phyloP scores from a whole-genome alignment of 495 filamentous ascomycete genomes.

The Choiromyces venosus region DNA sequence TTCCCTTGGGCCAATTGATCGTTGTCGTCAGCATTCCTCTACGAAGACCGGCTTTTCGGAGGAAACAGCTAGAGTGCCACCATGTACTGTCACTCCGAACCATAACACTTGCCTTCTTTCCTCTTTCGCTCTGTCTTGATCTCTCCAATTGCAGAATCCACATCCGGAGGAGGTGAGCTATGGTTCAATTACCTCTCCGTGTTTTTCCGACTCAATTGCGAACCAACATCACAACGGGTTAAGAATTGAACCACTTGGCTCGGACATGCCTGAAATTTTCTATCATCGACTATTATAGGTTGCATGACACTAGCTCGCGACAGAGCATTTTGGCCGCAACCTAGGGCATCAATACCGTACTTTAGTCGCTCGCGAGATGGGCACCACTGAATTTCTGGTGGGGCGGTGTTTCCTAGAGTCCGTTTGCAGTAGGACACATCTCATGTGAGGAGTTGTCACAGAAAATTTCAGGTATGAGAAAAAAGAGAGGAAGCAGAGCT shows the following conservation, averaged over 20 bases:
- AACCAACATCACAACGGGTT: neutral
- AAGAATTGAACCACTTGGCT: constrained; percentile 2
- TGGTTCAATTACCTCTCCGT: neutral
- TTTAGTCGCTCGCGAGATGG: neutral
- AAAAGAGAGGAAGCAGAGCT: neutral
- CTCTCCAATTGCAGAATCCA: neutral
- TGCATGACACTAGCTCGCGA: neutral
- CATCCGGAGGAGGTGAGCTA: neutral
- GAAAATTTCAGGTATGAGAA: neutral
- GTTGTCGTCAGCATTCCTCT: neutral
- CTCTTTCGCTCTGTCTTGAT: neutral
- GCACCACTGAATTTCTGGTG: neutral
- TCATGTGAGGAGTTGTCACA: neutral
- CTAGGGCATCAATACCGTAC: neutral
- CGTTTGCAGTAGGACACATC: neutral
- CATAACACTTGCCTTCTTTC: neutral
- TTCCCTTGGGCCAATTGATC: neutral
- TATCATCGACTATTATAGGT: neutral
- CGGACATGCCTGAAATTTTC: neutral
- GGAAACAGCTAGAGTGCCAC: neutral
- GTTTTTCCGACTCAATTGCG: neutral
- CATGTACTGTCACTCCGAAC: neutral
- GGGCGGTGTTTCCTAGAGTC: neutral
- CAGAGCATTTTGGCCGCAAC: neutral
- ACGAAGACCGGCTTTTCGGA: neutral